Evolutionary conservation across 352 stramenopile genomes (phyloP), one percentile per base, ranked within the genome.

Genomic region (Pythium vanterpoolii): DNA sequence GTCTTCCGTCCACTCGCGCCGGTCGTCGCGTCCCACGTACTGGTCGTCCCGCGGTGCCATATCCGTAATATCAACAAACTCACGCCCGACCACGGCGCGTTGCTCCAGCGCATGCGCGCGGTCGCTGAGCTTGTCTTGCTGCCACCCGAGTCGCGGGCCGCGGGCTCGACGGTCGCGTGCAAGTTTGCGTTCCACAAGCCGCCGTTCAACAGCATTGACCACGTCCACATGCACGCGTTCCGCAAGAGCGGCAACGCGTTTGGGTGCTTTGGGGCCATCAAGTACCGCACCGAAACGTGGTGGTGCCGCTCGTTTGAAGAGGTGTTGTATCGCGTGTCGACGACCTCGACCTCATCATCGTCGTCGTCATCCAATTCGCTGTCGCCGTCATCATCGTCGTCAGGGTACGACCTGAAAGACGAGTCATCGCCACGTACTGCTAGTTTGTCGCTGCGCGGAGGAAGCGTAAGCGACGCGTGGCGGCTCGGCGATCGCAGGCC

Each of bases 201-300:
- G 14, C 85, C 85, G 16, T 94, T 94, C 66, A 94, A 94, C 74
- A 90, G 79, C 61, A 94, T 94, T 61, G 85, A 94, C 68, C 85
- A 94, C 67, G 80, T 94, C 42, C 85, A 94, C 74, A 92, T 94
- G 83, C 85, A 94, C 68, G 83, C 81, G 24, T 92, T 94, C 60
- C 76, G 76, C 16, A 78, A 70, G 44, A 70, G 76, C 63, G 72
- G 79, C 18, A 62, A 79, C 48, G 69, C 75, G 23, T 82, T 89
- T 36, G 79, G 81, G 28, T 86, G 71, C 49, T 64, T 90, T 13
- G 79, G 79, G 13, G 72, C 77, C 16, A 88, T 94, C 58, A 94
- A 94, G 70, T 94, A 90, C 67, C 77, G 77, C 52, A 94, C 82
- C 1, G 77, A 84, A 51, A 92, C 84, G 27, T 94, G 84, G 84